A percentile compares a stretch with the other conserved stretches of the same genome.
Conservation (phyloP, 345 rosid genomes). For the Cardamine occulta region DNA sequence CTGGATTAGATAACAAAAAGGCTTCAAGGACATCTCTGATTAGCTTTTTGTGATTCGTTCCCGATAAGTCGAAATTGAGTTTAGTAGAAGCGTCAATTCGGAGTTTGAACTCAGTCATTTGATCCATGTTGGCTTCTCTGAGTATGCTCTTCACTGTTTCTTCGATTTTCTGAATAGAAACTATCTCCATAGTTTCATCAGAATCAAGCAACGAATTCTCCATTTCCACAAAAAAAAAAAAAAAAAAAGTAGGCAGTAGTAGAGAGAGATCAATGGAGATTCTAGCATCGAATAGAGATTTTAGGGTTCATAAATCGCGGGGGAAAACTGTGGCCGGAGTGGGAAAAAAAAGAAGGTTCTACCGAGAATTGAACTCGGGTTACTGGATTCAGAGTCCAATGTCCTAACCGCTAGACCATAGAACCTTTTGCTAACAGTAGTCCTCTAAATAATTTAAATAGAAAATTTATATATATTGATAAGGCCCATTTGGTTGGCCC, state of each 20-base stretch:
- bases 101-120: slow-evolving; percentile 78
- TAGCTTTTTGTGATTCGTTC: slow-evolving; percentile 46
- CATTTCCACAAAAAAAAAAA: neutral
- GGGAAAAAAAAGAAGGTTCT: slow-evolving; percentile 52
- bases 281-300: neutral
- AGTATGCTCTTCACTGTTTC: slow-evolving; percentile 62
- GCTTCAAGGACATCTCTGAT: slow-evolving; percentile 66
- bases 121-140: slow-evolving; percentile 57
- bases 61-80: slow-evolving; percentile 65
- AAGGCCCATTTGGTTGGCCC: neutral
- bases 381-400: slow-evolving; percentile 96
- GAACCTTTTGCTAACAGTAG: slow-evolving; percentile 25
- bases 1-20: slow-evolving; percentile 54
- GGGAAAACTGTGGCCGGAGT: neutral
- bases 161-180: slow-evolving; percentile 50
- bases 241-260: neutral
- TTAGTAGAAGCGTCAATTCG: slow-evolving; percentile 57
- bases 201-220: neutral
- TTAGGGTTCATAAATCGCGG: slow-evolving; percentile 37
- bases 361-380: slow-evolving; percentile 99
- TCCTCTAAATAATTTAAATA: neutral
- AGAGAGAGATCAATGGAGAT: slow-evolving; percentile 12
- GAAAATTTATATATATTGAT: neutral
- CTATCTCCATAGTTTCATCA: slow-evolving; percentile 47
- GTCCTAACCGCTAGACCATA: slow-evolving; percentile 98